Conservation (phyloP, 2,329 filamentous ascomycete genomes). For the Aspergillus texensis region DNA sequence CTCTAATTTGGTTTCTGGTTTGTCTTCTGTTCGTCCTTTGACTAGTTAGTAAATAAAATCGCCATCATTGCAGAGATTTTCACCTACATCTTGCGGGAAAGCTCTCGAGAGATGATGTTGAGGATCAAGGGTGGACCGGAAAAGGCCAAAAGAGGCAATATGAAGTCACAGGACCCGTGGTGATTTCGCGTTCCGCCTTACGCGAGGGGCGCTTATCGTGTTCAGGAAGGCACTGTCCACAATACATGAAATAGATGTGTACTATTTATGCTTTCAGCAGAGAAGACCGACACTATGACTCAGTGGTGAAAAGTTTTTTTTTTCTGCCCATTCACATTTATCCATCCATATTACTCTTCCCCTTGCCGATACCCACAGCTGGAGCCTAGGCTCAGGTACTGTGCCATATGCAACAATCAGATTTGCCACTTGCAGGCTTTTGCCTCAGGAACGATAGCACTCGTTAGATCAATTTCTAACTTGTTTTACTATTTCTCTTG, state of each 20-base stretch:
- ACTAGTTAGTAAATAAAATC: constrained; percentile 10
- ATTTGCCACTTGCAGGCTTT: constrained; percentile 7
- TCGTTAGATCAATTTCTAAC: neutral
- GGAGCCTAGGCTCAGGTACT: neutral
- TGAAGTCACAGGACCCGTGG: constrained; percentile 38
- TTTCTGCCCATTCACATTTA: neutral
- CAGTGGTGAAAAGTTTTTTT: constrained; percentile 12
- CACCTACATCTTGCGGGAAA: constrained; percentile 19
- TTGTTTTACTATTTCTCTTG: neutral
- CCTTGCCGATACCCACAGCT: neutral
- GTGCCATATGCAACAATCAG: neutral
- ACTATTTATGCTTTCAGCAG: neutral
- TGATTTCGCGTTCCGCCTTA: constrained; percentile 47
- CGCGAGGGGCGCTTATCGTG: constrained; percentile 28
- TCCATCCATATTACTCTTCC: neutral
- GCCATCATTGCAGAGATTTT: neutral
- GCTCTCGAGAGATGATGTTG: neutral
- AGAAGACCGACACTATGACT: neutral
- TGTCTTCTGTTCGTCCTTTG: constrained; percentile 33
- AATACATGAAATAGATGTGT: neutral
- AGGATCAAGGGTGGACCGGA: neutral
- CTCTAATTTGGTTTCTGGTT: constrained; percentile 38
- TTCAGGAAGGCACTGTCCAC: neutral
- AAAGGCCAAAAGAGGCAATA: neutral
- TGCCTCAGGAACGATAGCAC: neutral